Base-by-base conservation (phyloP, 371 early-diverging fungal genomes). In the Mortierella sp. region DNA sequence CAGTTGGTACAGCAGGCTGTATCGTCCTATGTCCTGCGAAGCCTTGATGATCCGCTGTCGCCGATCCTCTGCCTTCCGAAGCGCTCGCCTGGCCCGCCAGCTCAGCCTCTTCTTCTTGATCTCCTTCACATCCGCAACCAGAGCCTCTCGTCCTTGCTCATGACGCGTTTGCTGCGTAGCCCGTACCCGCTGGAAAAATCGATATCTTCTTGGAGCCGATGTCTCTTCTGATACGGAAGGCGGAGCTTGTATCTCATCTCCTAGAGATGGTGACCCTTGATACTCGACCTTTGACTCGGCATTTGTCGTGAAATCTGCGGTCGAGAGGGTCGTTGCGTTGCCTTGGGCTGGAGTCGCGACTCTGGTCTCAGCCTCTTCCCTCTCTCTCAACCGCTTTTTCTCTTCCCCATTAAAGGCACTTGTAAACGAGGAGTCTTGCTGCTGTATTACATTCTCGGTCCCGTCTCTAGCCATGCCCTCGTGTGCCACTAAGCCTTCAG, bases 21-120 rank as follows among this genome's bases (percentile, higher is more conserved):
- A 73, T n/a, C 75, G 68, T 5, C 75, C 75, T 56, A 73, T 73
- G 55, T 68, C 75, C 43, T 73, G 75, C 26, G 75, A 63, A 1
- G 59, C 55, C 44, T 53, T 58, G 55, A 73, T 52, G 37, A 73
- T 32, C 46, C 30, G 28, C 34, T 49, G 37, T 21, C 75, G 61
- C 17, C 51, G 32, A 59, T 56, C 63, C 41, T 62, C 46, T 1
- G 59, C 64, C 50, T 59, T 55, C 27, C 32, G 43, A 27, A 63
- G 4, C 19, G 49, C 47, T 12, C 68, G 59, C 14, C 49, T 39
- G n/a, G 53, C 48, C 12, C 60, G 37, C 68, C 62, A 66, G 0
- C 56, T 49, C 28, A 72, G 34, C 32, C 48, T 61, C 46, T 62
- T 64, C 50, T 50, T 63, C 46, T 55, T 51, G 50, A 49, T 43